Evolutionary conservation across 768 basidiomycete species (phyloP).

Genomic region (Auricularia heimuer): DNA sequence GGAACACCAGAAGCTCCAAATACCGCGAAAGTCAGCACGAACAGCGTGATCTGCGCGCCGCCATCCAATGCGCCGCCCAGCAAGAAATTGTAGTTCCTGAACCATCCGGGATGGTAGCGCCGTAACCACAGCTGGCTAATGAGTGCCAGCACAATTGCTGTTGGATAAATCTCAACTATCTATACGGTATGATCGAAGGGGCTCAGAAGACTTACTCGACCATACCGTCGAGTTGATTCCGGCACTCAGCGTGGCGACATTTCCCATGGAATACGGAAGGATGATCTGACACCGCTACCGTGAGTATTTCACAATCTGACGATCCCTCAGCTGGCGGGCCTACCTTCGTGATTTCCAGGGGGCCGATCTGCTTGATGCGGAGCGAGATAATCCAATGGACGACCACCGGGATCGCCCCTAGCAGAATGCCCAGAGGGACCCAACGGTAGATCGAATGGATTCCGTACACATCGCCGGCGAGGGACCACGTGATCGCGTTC

Average conservation of each 20-base stretch:
- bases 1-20: slow-evolving; percentile 46
- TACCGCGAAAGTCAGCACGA: slow-evolving; percentile 54
- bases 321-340: too few species aligned
- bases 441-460: slow-evolving; percentile 45
- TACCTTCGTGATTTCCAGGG: slow-evolving; percentile 33
- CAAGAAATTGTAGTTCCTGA: slow-evolving; percentile 57
- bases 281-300: slow-evolving; percentile 22
- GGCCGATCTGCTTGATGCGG: slow-evolving; percentile 48
- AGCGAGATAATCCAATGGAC: slow-evolving; percentile 43
- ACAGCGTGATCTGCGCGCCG: slow-evolving; percentile 56
- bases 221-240: slow-evolving; percentile 1
- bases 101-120: slow-evolving; percentile 53
- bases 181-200: not conserved
- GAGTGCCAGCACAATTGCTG: slow-evolving; percentile 37
- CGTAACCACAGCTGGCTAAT: slow-evolving; percentile 51
- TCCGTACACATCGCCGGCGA: slow-evolving; percentile 49
- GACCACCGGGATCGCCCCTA: slow-evolving; percentile 43
- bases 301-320: not conserved
- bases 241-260: not conserved
- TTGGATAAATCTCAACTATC: not conserved
- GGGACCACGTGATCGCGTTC: slow-evolving; percentile 53
- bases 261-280: slow-evolving; percentile 26
- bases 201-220: not conserved
- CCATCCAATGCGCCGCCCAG: slow-evolving; percentile 58
- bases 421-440: slow-evolving; percentile 41